These are phyloP conservation scores for Coniochaeta sp. DNA, from an alignment of 2,329 filamentous ascomycete species.

Conservation along the genomic window DNA sequence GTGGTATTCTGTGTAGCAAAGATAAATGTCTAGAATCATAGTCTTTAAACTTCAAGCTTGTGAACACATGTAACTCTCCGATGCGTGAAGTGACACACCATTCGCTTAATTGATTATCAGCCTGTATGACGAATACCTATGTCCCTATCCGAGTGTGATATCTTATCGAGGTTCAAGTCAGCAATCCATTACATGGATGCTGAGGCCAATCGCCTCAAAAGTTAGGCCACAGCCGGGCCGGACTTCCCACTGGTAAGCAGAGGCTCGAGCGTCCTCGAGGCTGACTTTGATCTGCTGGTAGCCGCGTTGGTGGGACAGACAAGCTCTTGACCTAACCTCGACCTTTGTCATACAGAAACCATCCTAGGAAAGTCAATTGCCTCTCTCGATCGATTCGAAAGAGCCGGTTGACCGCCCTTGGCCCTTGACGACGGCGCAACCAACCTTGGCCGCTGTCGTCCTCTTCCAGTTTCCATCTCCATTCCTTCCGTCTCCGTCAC, in stretches of 20 bases:
- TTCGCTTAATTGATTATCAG: not conserved
- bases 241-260: not conserved
- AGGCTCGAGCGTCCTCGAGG: not conserved
- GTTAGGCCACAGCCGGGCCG: not conserved
- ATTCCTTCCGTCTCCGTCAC: not conserved
- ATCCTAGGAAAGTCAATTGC: not conserved
- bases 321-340: not conserved
- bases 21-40: not conserved
- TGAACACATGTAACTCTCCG: not conserved
- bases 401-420: not conserved
- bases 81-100: not conserved
- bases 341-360: not conserved
- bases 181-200: no score
- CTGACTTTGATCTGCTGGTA: constrained; percentile 1
- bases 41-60: not conserved
- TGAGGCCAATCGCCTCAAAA: not conserved
- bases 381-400: not conserved
- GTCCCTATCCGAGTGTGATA: not conserved
- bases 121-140: not conserved
- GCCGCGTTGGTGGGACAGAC: not conserved
- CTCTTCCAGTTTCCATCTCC: not conserved
- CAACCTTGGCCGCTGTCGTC: not conserved
- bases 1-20: not conserved
- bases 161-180: not conserved
- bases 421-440: not conserved